A percentile compares a stretch with the other conserved stretches of the same genome.
Evolutionary conservation across 2,329 filamentous ascomycete genomes (phyloP).

Genomic region (Decorospora gaudefroyi): DNA sequence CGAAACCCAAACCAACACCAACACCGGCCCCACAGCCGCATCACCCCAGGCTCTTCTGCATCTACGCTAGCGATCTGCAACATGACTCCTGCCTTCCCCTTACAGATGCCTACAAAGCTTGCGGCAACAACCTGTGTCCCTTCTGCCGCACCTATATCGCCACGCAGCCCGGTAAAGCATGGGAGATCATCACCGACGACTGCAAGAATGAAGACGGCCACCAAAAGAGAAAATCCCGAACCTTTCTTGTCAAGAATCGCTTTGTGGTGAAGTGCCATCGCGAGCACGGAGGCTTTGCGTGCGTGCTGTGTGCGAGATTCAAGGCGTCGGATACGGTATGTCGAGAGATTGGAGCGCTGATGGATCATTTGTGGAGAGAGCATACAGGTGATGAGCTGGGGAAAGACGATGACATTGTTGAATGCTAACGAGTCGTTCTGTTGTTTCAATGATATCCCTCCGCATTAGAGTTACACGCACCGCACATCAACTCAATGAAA

Average conservation of each 20-base stretch:
- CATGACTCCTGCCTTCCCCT: slow-evolving; percentile 25
- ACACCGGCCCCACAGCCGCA: slow-evolving; percentile 5
- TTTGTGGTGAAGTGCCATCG: slow-evolving; percentile 44
- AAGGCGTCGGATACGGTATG: slow-evolving; percentile 38
- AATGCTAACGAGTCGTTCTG: slow-evolving; percentile 9
- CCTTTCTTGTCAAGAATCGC: slow-evolving; percentile 34
- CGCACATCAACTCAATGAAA: too few species aligned
- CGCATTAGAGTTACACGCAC: too few species aligned
- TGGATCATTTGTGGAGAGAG: slow-evolving; percentile 44
- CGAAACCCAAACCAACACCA: not conserved
- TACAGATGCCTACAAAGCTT: slow-evolving; percentile 27
- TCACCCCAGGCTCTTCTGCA: slow-evolving; percentile 33
- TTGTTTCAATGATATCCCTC: too few species aligned
- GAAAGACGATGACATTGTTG: slow-evolving; percentile 34
- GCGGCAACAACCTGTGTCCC: slow-evolving; percentile 36
- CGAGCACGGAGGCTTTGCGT: slow-evolving; percentile 36
- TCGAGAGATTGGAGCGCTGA: slow-evolving; percentile 26
- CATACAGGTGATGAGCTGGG: slow-evolving; percentile 36
- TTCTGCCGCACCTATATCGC: slow-evolving; percentile 32
- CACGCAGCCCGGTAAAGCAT: slow-evolving; percentile 31
- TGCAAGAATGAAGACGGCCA: slow-evolving; percentile 12
- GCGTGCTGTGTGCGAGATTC: slow-evolving; percentile 35
- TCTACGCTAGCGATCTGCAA: slow-evolving; percentile 42
- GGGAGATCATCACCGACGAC: slow-evolving; percentile 34
- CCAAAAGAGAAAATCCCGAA: slow-evolving; percentile 9